These are phyloP conservation scores for Candida nitratophila DNA, from an alignment of 805 yeast genomes.

Conservation along the genomic window DNA sequence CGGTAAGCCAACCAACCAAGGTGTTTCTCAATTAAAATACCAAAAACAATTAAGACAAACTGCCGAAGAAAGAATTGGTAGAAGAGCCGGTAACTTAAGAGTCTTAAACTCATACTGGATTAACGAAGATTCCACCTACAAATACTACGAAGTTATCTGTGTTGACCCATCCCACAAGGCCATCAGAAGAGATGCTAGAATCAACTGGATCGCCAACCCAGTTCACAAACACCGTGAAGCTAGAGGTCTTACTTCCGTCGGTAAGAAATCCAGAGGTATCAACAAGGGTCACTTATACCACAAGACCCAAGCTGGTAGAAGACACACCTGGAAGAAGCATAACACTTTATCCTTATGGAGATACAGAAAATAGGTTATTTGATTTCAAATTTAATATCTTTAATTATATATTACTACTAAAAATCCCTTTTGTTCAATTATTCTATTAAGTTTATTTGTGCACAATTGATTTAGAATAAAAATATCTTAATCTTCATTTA, in stretches of 20 bases:
- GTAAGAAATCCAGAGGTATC: slow-evolving; percentile 99
- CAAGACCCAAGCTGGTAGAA: slow-evolving; percentile 98
- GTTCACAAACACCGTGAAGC: slow-evolving; percentile 99
- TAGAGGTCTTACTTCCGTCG: slow-evolving; percentile 97
- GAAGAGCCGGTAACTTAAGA: slow-evolving; percentile 98
- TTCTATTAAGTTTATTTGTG: background rate
- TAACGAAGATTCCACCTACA: slow-evolving; percentile 99
- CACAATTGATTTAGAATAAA: too few relatives aligned
- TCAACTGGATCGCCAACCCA: slow-evolving; percentile 99
- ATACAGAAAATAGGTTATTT: slow-evolving; percentile 73
- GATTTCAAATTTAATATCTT: background rate
- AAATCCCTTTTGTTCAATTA: too few relatives aligned
- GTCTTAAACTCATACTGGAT: slow-evolving; percentile 99
- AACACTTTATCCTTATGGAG: slow-evolving; percentile 99
- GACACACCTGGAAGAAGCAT: slow-evolving; percentile 99
- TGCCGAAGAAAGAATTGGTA: slow-evolving; percentile 99
- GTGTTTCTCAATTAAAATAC: slow-evolving; percentile 98
- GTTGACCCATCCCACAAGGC: slow-evolving; percentile 98
- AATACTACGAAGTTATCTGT: slow-evolving; percentile 96
- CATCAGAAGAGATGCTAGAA: slow-evolving; percentile 95
- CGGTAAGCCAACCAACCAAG: slow-evolving; percentile 99
- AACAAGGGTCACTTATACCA: slow-evolving; percentile 99
- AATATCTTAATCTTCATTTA: too few relatives aligned
- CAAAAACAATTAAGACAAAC: slow-evolving; percentile 97
- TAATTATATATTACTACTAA: background rate